phyloP scores from a whole-genome alignment of 2,329 filamentous ascomycete species.

The Neobulgaria alba region DNA sequence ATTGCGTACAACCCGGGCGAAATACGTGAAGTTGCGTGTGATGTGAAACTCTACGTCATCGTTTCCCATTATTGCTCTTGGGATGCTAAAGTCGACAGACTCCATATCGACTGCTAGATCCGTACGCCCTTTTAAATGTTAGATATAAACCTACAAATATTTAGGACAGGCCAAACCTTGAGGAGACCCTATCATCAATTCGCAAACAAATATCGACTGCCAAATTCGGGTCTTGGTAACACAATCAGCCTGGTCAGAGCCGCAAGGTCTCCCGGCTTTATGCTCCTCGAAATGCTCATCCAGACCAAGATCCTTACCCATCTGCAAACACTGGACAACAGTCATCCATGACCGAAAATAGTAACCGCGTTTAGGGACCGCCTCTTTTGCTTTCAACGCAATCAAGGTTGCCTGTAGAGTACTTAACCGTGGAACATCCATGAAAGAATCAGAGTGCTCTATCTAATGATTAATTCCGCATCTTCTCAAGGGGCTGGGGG shows the following conservation, averaged over 20 bases:
- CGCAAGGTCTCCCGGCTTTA: slow-evolving; percentile 61
- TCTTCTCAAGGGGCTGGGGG: no score
- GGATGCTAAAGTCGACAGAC: slow-evolving; percentile 65
- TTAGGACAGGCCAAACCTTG: slow-evolving; percentile 55
- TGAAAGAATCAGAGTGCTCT: slow-evolving; percentile 90
- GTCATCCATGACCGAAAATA: slow-evolving; percentile 98
- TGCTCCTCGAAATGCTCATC: slow-evolving; percentile 82
- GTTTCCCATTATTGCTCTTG: slow-evolving; percentile 52
- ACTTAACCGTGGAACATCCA: slow-evolving; percentile 82
- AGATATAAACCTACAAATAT: slow-evolving; percentile 6
- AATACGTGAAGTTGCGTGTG: slow-evolving; percentile 78
- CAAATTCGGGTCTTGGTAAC: slow-evolving; percentile 78
- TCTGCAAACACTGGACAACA: slow-evolving; percentile 81
- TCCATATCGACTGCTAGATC: slow-evolving; percentile 70
- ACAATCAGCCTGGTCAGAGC: slow-evolving; percentile 63
- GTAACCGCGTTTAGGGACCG: slow-evolving; percentile 86
- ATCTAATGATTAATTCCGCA: slow-evolving; percentile 25
- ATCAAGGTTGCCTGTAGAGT: slow-evolving; percentile 87
- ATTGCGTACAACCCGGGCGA: slow-evolving; percentile 68
- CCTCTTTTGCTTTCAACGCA: slow-evolving; percentile 82
- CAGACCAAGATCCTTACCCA: slow-evolving; percentile 85
- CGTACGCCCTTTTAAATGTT: slow-evolving; percentile 50
- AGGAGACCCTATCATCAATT: slow-evolving; percentile 87
- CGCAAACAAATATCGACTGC: slow-evolving; percentile 79
- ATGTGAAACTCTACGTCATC: slow-evolving; percentile 69